Evolutionary conservation across 2,329 filamentous ascomycete species (phyloP), one percentile per base, ranked within the genome.

Genomic region (Nemania bipapillata): DNA sequence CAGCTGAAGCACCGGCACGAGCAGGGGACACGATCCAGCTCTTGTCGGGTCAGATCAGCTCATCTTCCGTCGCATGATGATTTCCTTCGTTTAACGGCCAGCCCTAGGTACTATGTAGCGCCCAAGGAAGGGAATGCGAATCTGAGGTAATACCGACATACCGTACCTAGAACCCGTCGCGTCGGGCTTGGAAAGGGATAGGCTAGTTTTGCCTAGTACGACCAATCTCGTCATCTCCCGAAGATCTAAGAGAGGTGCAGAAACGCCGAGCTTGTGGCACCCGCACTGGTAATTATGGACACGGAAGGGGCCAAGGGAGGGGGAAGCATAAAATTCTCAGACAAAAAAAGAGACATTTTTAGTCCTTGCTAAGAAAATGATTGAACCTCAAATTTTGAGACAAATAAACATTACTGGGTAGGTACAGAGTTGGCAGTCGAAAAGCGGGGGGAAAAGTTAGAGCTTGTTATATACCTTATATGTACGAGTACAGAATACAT

Each of bases 221-320:
- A 71, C 72, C 75, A 75, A 75, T 75, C 74, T 77, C 71, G 73
- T 77, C 74, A 75, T 76, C 75, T 75, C 74, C 75, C 74, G 74
- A 76, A 71, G 73, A 77, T 76, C 74, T 66, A 63, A 59, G 70
- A 73, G 49, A 65, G 70, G 68, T 73, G 64, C 72, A 76, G 73
- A 77, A 76, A 75, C 75, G 74, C 74, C 75, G 73, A 74, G 70
- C 70, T 75, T 75, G 74, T 75, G 74, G 74, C 71, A 75, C 75
- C 73, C 69, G 71, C 68, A 68, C 66, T 61, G 50, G 30, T 60
- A 56, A 64, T 71, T 66, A 63, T 63, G 69, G 69, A 70, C 71
- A 42, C 8, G 37, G 42, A 24, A 22, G 26, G 40, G 32, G 45
- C 4, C 40, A 42, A 24, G n/a, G 15, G 3, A 30, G 49, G 50